Conservation (phyloP, 176 grass and related monocot genomes). For the Alopecurus myosuroides region DNA sequence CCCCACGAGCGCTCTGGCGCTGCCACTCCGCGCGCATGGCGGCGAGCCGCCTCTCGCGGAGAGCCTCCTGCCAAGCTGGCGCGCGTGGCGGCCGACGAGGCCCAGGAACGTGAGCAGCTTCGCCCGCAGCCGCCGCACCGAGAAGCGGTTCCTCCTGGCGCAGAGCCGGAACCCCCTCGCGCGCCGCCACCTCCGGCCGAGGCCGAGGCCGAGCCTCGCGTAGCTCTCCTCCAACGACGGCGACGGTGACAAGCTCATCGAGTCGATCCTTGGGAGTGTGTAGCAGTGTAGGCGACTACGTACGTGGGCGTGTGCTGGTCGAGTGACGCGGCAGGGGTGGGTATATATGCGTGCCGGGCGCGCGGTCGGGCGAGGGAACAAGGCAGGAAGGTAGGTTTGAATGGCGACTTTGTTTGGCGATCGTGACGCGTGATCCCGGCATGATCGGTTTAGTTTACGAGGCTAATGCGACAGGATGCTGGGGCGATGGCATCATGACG, state of each 20-base stretch:
- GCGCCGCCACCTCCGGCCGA: slow-evolving; percentile 12
- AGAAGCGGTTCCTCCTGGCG: slow-evolving; percentile 35
- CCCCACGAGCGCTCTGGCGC: slow-evolving; percentile 8
- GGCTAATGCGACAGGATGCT: background rate
- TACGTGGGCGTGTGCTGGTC: background rate
- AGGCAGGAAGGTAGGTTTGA: slow-evolving; percentile 65
- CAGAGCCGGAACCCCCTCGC: slow-evolving; percentile 56
- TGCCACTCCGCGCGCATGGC: slow-evolving; percentile 19
- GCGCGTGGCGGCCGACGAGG: slow-evolving; percentile 46
- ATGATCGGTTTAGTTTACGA: slow-evolving; percentile 30
- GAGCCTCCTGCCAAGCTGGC: slow-evolving; percentile 23
- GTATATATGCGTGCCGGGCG: background rate
- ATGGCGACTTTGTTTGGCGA: slow-evolving; percentile 26
- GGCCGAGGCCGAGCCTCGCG: slow-evolving; percentile 13
- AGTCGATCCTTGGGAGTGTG: background rate
- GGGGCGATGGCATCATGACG: slow-evolving; percentile 37
- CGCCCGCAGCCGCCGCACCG: slow-evolving; percentile 47
- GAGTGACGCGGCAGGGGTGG: slow-evolving; percentile 16
- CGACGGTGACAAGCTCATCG: background rate
- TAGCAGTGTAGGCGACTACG: background rate
- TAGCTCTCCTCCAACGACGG: slow-evolving; percentile 24
- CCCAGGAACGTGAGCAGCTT: slow-evolving; percentile 43
- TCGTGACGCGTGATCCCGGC: slow-evolving; percentile 31
- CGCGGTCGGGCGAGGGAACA: slow-evolving; percentile 30
- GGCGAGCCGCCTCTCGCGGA: background rate